Conservation (phyloP, 352 stramenopile genomes). For the Phytophthora melonis region DNA sequence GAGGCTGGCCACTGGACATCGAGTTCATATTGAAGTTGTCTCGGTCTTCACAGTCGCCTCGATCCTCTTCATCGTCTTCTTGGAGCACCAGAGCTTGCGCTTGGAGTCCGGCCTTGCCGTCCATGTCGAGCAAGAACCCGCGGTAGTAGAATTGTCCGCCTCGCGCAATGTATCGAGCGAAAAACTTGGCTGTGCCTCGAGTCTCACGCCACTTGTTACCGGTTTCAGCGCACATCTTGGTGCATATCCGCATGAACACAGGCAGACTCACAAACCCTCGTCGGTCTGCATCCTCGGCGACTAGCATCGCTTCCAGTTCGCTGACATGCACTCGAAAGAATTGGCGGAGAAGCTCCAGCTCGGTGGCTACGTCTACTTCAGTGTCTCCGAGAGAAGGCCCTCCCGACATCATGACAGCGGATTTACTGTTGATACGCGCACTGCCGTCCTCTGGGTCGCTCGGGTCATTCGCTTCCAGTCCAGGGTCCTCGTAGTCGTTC, state of each 20-base stretch:
- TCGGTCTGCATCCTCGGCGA: constrained; percentile 51
- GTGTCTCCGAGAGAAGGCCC: constrained; percentile 25
- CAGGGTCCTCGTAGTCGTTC: constrained; percentile 76
- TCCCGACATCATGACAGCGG: not conserved
- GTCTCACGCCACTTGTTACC: constrained; percentile 51
- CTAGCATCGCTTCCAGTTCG: constrained; percentile 51
- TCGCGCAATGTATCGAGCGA: constrained; percentile 62
- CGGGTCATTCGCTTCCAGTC: constrained; percentile 47
- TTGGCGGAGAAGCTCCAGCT: constrained; percentile 52
- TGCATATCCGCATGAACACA: constrained; percentile 51
- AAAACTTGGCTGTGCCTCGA: constrained; percentile 43
- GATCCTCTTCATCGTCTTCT: constrained; percentile 53
- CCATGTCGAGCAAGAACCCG: constrained; percentile 73
- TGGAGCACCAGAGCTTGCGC: constrained; percentile 66
- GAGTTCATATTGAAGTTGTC: constrained; percentile 35
- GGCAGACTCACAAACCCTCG: constrained; percentile 63
- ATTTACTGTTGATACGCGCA: constrained; percentile 3
- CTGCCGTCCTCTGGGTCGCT: constrained; percentile 12
- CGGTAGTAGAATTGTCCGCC: constrained; percentile 72
- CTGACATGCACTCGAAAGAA: constrained; percentile 57
- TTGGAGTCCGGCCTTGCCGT: constrained; percentile 57
- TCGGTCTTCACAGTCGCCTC: constrained; percentile 19
- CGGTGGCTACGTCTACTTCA: constrained; percentile 32
- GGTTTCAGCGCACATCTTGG: constrained; percentile 41
- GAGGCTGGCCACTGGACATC: not conserved